Percentiles rank a stretch among this genome's conserved stretches.
Evolutionary conservation across 2,329 filamentous ascomycete species (phyloP).

Genomic region (Xylariaceae sp.): DNA sequence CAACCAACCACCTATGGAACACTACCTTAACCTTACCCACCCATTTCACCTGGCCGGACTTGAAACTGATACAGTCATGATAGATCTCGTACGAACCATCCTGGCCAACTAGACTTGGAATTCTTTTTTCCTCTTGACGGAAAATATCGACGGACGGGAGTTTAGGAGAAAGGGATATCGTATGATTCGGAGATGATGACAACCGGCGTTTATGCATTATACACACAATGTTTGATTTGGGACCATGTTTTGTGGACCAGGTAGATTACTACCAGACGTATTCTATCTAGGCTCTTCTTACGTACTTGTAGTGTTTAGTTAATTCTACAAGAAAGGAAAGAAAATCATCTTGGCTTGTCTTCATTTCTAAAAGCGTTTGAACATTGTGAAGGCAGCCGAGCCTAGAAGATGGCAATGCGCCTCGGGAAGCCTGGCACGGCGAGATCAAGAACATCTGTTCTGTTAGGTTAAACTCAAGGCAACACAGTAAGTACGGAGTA

Average conservation of each 20-base stretch:
- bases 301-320: constrained; percentile 13
- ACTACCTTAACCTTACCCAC: too few relatives aligned
- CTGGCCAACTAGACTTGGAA: constrained; percentile 64
- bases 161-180: constrained; percentile 22
- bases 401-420: too few relatives aligned
- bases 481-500: too few relatives aligned
- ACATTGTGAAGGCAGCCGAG: background rate
- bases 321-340: constrained; percentile 6
- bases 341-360: constrained; percentile 2
- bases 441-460: too few relatives aligned
- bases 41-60: too few relatives aligned
- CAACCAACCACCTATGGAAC: background rate
- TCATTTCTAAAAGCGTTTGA: too few relatives aligned
- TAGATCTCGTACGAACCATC: constrained; percentile 80
- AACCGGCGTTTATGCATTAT: constrained; percentile 26
- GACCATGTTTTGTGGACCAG: constrained; percentile 16
- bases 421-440: too few relatives aligned
- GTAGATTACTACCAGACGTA: constrained; percentile 3
- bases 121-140: constrained; percentile 10
- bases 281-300: constrained; percentile 17
- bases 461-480: too few relatives aligned
- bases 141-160: constrained; percentile 22
- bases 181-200: constrained; percentile 23
- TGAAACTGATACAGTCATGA: constrained; percentile 9
- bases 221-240: constrained; percentile 17